Percentiles rank a stretch among this genome's conserved stretches.
These are phyloP conservation scores for Ophiostoma pallidulum DNA, from an alignment of 2,329 filamentous ascomycete species.

Conservation along the genomic window DNA sequence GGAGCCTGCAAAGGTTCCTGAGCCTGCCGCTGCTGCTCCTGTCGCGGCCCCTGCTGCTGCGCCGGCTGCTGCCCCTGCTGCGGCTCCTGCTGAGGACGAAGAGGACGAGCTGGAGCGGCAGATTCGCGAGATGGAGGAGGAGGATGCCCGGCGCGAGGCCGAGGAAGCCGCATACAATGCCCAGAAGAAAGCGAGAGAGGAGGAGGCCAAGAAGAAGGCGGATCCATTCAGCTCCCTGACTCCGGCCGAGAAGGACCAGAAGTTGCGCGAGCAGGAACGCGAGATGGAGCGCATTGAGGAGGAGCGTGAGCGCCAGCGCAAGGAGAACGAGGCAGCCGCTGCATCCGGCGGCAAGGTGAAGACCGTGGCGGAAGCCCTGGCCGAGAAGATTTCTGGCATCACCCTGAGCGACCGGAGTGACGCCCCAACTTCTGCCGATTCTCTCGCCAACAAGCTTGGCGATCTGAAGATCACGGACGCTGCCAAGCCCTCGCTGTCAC, in stretches of 20 bases:
- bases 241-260: conserved; percentile 25
- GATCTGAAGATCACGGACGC: conserved; percentile 37
- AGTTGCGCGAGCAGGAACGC: conserved; percentile 61
- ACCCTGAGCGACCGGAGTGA: conserved; percentile 37
- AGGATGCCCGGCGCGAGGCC: conserved; percentile 16
- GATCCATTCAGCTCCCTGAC: conserved; percentile 14
- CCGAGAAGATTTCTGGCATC: conserved; percentile 30
- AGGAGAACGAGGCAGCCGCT: conserved; percentile 38
- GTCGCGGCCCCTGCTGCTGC: background rate
- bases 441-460: conserved; percentile 41
- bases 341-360: conserved; percentile 28
- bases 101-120: conserved; percentile 26
- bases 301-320: conserved; percentile 52
- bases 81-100: conserved; percentile 26
- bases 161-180: conserved; percentile 14
- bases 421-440: conserved; percentile 29
- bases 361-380: conserved; percentile 43
- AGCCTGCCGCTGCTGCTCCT: background rate
- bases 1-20: background rate
- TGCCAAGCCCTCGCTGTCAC: conserved; percentile 20
- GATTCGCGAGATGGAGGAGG: conserved; percentile 21
- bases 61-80: conserved; percentile 1
- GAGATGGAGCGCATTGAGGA: conserved; percentile 67
- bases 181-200: conserved; percentile 15
- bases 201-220: conserved; percentile 13